Base-by-base conservation (phyloP, 2,329 filamentous ascomycete species). In the Ceratocystis lukuohia region DNA sequence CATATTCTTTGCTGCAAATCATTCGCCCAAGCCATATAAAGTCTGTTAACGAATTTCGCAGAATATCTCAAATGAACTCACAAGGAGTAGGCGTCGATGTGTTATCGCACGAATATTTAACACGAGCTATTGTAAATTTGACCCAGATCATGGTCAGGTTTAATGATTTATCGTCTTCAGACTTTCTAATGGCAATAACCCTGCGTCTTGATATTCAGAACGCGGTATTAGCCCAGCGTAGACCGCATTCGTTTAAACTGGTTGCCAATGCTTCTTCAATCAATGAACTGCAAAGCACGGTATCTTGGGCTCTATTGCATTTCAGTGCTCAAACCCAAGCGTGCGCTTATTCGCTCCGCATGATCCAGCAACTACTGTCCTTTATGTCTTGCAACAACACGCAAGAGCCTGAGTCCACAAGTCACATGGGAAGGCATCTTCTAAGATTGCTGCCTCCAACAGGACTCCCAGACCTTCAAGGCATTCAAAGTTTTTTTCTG, bases 271-370 rank as follows among this genome's bases (percentile, higher is more conserved):
- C 22, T 15, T 62, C 59, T 59, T 62, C 59, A 6, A n/a, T 69
- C 75, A 10, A 5, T 68, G 20, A 77, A 15, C 62, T 69, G 8
- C 62, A 73, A 22, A 70, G 71, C n/a, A 53, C 45, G 59, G 69
- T 71, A 61, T 73, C 70, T 1, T 89, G 86, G 87, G 76, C 80
- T 8, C 75, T 80, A 20, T 74, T 88, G 56, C 87, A 90, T 70
- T 77, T 87, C 61, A 73, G 79, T 7, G 84, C 85, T 0, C 83
- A 87, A 69, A 73, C 84, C 84, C 56, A 81, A 84, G 68, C 72
- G 81, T 22, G 74, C 75, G 68, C 83, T 85, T 71, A 72, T 45
- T 72, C 71, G 0, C 59, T 72, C 10, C 66, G 70, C n/a, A 71
- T 77, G 28, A 66, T 84, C 3, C 69, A 81, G 1, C 75, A 75